These are phyloP conservation scores for Coemansia sp. DNA, from an alignment of 192 early-diverging fungal genomes.

Conservation along the genomic window DNA sequence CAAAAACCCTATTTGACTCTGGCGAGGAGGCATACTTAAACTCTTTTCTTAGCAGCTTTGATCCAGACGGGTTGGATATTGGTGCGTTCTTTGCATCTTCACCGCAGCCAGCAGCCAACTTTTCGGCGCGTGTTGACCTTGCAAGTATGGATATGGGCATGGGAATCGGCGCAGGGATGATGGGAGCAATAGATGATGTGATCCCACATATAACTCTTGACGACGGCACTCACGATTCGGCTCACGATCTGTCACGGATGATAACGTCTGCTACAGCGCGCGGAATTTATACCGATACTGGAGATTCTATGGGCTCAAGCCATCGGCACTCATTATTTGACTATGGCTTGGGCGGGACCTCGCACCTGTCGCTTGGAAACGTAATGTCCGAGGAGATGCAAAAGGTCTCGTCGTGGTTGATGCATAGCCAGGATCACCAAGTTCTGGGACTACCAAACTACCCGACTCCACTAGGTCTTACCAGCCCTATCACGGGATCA, in stretches of 20 bases:
- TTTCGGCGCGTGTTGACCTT: slow-evolving; percentile 38
- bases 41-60: slow-evolving; percentile 52
- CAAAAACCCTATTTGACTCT: slow-evolving; percentile 40
- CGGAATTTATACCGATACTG: slow-evolving; percentile 2
- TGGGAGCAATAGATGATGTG: slow-evolving; percentile 50
- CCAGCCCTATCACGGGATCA: background rate
- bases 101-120: slow-evolving; percentile 38
- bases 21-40: slow-evolving; percentile 51
- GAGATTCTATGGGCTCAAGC: slow-evolving; percentile 17
- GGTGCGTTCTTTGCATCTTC: slow-evolving; percentile 32
- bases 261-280: background rate
- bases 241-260: slow-evolving; percentile 24
- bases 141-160: slow-evolving; percentile 46
- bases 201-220: slow-evolving; percentile 52
- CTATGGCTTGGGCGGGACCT: slow-evolving; percentile 43
- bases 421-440: slow-evolving; percentile 41
- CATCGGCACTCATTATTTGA: slow-evolving; percentile 30
- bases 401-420: slow-evolving; percentile 51
- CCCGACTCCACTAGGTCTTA: background rate
- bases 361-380: slow-evolving; percentile 44
- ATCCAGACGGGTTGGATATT: slow-evolving; percentile 38
- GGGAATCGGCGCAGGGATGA: slow-evolving; percentile 51
- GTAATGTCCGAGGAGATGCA: slow-evolving; percentile 51
- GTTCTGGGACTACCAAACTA: slow-evolving; percentile 5
- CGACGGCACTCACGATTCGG: slow-evolving; percentile 17